These are phyloP conservation scores for Gaillardinia entomophila DNA, from an alignment of 805 yeast species.

Conservation along the genomic window DNA sequence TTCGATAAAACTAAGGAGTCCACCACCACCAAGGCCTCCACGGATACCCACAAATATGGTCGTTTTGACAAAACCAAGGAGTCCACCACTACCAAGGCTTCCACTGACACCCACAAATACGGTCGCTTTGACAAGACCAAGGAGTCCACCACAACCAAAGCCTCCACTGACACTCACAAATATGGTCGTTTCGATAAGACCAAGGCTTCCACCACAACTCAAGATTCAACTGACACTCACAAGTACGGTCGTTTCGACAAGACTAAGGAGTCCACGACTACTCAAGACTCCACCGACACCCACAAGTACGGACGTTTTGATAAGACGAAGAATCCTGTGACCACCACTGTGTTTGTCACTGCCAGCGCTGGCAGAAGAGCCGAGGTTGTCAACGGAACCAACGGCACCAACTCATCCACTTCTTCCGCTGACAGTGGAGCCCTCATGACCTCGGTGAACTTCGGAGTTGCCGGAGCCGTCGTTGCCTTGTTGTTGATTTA, in stretches of 20 bases:
- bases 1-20: constrained; percentile 12
- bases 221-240: constrained; percentile 27
- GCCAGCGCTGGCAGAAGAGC: constrained; percentile 11
- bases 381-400: constrained; percentile 14
- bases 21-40: constrained; percentile 4
- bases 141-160: constrained; percentile 5
- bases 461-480: constrained; percentile 37
- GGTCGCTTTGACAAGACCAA: constrained; percentile 16
- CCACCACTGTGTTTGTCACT: constrained; percentile 30
- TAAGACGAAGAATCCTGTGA: constrained; percentile 29
- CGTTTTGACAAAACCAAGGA: constrained; percentile 17
- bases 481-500: constrained; percentile 44
- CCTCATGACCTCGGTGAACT: constrained; percentile 12
- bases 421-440: constrained; percentile 20
- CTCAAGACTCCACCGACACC: constrained; percentile 29
- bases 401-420: constrained; percentile 14
- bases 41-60: constrained; percentile 20
- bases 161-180: constrained; percentile 38
- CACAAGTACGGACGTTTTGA: constrained; percentile 30
- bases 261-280: constrained; percentile 27
- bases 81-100: constrained; percentile 4
- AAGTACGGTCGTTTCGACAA: constrained; percentile 26
- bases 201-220: constrained; percentile 18
- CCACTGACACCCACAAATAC: constrained; percentile 12
- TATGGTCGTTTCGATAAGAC: constrained; percentile 53